A percentile compares a stretch with the other conserved stretches of the same genome.
Conservation (phyloP, 352 stramenopile species). For the Thalassiosira mediterranea region DNA sequence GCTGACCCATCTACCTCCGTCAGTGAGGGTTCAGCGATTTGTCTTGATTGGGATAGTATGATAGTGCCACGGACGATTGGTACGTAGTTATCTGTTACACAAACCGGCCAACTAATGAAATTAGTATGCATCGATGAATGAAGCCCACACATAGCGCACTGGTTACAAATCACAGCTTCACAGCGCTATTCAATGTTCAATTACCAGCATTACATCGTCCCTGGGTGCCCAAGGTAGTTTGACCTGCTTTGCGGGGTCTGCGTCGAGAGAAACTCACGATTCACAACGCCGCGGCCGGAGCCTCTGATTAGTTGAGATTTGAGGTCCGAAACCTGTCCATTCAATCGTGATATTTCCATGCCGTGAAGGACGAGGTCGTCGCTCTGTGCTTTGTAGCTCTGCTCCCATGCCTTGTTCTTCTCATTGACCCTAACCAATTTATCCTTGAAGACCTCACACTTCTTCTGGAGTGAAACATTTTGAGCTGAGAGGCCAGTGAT, state of each 20-base stretch:
- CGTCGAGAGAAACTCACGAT: conserved; percentile 3
- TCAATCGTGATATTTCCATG: conserved; percentile 50
- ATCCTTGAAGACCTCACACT: conserved; percentile 49
- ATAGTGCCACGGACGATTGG: no score
- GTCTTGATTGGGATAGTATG: no score
- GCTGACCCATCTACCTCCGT: no score
- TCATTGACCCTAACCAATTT: conserved; percentile 34
- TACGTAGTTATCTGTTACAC: no score
- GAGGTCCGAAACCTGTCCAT: conserved; percentile 12
- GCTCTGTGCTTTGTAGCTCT: conserved; percentile 37
- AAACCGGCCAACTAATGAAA: no score
- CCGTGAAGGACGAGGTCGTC: conserved; percentile 44
- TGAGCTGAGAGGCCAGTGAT: conserved; percentile 24
- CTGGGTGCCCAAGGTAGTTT: conserved; percentile 6
- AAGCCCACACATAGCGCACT: no score
- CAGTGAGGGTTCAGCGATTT: no score
- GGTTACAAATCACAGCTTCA: no score
- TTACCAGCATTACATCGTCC: conserved; percentile 17
- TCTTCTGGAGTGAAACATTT: conserved; percentile 38
- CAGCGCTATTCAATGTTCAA: conserved; percentile 10
- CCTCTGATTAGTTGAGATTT: neutral
- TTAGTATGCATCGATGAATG: no score
- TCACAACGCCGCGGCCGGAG: neutral
- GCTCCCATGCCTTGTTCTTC: conserved; percentile 43
- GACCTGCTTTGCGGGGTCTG: conserved; percentile 20